Base-by-base conservation (phyloP, 306 rosid species). In the Arachis stenosperma region DNA sequence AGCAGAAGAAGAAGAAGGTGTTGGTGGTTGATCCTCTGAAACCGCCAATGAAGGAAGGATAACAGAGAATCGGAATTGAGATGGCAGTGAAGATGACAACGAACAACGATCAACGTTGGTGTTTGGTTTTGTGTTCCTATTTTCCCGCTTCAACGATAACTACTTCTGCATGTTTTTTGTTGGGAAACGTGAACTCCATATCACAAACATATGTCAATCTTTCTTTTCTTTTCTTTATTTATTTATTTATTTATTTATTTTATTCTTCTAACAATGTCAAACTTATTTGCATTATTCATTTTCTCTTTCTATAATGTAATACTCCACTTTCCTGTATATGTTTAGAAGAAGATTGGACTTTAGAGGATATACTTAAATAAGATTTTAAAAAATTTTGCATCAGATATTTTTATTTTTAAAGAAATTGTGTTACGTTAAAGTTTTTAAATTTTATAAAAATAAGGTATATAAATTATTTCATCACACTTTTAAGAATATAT, bases 61-160 rank as follows among this genome's bases (percentile, higher is more conserved):
- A 74, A 79, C 97, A 89, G 92, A 89, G 97, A 86, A 88, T 78
- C 91, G 75, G 70, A 61, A 61, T 61, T 40, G 77, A 9, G 78
- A 61, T 40, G 73, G 66, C 67, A 77, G 74, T 57, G 84, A 55
- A 74, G 61, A 72, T 37, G 73, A 36, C 70, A 22, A 22, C 27
- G 27, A 22, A 22, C 27, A 22, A 22, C 27, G 27, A 22, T 22
- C 43, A 22, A 11, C 62, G 66, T 36, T 57, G 43, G 13, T 69
- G 40, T 41, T 73, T 44, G 50, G 2, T 47, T 12, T 3, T 47
- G 52, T 73, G 50, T 44, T 83, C 69, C 79, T 65, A 44, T 22
- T 67, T 74, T 83, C 63, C 75, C 84, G 79, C 59, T 91, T 84
- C 73, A 5, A 73, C 27, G 78, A 81, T 70, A 74, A 77, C 89